These are phyloP conservation scores for Paramecium sexaurelia DNA, from an alignment of 73 alveolate genomes.

Conservation along the genomic window DNA sequence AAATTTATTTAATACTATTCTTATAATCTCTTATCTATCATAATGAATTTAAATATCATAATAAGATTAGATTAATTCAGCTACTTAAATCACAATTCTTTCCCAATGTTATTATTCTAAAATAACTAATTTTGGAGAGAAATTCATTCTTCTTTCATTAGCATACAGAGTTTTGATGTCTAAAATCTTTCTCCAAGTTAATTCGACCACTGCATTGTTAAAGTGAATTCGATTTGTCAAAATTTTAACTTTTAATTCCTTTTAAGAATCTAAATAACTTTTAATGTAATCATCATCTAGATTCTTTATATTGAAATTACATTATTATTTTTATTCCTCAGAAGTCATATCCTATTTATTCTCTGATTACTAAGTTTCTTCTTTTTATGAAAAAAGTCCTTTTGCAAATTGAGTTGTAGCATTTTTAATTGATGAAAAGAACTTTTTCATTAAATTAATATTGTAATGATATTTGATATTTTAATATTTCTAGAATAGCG, in stretches of 20 bases:
- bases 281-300: background rate
- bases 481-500: background rate
- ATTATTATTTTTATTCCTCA: background rate
- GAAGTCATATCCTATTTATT: background rate
- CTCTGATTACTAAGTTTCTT: background rate
- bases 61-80: background rate
- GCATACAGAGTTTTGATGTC: constrained; percentile 22
- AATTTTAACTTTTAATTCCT: background rate
- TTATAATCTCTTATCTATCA: background rate
- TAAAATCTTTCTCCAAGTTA: constrained; percentile 39
- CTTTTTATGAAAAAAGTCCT: background rate
- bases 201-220: background rate
- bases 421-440: background rate
- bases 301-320: background rate
- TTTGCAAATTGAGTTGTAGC: constrained; percentile 1
- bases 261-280: background rate
- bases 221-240: background rate
- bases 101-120: constrained; percentile 20
- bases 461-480: background rate
- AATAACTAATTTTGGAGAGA: background rate
- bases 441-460: background rate
- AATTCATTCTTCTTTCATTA: constrained; percentile 20
- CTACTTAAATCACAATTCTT: background rate
- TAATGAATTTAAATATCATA: background rate
- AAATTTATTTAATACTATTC: background rate